Percentiles rank a stretch among this genome's conserved stretches.
Evolutionary conservation across 139 green algal species (phyloP).

Genomic region (Coelastrella sp.): DNA sequence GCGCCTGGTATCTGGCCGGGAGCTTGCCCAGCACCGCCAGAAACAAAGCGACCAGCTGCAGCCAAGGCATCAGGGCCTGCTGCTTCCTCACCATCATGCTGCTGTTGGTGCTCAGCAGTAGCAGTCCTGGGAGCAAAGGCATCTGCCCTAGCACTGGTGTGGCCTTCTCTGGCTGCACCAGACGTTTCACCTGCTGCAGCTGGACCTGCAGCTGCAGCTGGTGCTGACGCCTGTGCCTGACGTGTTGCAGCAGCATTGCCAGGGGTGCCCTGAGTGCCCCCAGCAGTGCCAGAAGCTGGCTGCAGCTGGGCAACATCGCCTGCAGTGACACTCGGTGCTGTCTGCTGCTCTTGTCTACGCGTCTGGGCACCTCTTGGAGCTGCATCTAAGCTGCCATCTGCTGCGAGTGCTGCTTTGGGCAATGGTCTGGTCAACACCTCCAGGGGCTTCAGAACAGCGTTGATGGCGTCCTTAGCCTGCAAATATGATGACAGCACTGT

Average conservation of each 20-base stretch:
- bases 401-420: conserved; percentile 28
- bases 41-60: conserved; percentile 36
- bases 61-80: conserved; percentile 32
- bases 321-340: neutral
- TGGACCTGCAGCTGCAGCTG: neutral
- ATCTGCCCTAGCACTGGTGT: neutral
- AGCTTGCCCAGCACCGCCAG: neutral
- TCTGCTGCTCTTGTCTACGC: conserved; percentile 4
- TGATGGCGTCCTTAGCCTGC: conserved; percentile 66
- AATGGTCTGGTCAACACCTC: conserved; percentile 84
- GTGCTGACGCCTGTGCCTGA: neutral
- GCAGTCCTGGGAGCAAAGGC: neutral
- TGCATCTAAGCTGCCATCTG: neutral
- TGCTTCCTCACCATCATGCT: conserved; percentile 2
- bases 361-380: neutral
- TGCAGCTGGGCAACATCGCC: conserved; percentile 49
- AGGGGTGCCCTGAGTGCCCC: neutral
- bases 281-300: too few species aligned
- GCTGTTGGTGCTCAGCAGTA: neutral
- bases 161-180: conserved; percentile 21
- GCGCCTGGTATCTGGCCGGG: neutral
- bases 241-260: neutral
- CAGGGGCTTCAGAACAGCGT: conserved; percentile 82
- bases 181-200: neutral
- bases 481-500: neutral